These are phyloP conservation scores for Pythium monospermum DNA, from an alignment of 352 stramenopile genomes.

Conservation along the genomic window DNA sequence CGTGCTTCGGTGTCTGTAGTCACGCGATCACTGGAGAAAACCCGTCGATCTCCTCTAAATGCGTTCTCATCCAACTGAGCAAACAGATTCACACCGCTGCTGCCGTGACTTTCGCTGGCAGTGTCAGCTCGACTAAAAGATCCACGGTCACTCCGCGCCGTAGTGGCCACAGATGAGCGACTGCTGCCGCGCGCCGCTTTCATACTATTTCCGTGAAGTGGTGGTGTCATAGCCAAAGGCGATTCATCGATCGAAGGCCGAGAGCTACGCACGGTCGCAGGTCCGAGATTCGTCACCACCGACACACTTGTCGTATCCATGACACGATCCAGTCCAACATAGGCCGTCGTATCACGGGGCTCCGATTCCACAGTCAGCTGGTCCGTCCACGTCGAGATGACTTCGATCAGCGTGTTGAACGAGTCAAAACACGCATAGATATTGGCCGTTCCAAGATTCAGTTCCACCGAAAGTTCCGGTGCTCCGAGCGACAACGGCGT, in stretches of 20 bases:
- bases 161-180: background rate
- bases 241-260: conserved; percentile 14
- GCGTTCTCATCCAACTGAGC: conserved; percentile 78
- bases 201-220: conserved; percentile 7
- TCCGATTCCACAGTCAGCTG: conserved; percentile 56
- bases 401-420: conserved; percentile 80
- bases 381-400: conserved; percentile 64
- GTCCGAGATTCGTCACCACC: conserved; percentile 61
- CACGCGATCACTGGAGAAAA: conserved; percentile 58
- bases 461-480: conserved; percentile 73
- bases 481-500: conserved; percentile 36
- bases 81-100: conserved; percentile 45
- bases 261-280: conserved; percentile 17
- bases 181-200: conserved; percentile 2
- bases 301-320: conserved; percentile 56
- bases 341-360: conserved; percentile 65
- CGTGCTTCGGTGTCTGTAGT: conserved; percentile 82
- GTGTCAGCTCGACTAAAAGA: background rate
- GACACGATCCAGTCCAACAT: conserved; percentile 65
- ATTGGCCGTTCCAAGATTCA: conserved; percentile 80
- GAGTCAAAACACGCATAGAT: conserved; percentile 89
- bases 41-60: conserved; percentile 56
- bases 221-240: conserved; percentile 8
- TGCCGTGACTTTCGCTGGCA: background rate
- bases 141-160: background rate